Percentiles rank a stretch among this genome's conserved stretches.
These are phyloP conservation scores for Gillenia trifoliata DNA, from an alignment of 306 rosid species.

Conservation along the genomic window DNA sequence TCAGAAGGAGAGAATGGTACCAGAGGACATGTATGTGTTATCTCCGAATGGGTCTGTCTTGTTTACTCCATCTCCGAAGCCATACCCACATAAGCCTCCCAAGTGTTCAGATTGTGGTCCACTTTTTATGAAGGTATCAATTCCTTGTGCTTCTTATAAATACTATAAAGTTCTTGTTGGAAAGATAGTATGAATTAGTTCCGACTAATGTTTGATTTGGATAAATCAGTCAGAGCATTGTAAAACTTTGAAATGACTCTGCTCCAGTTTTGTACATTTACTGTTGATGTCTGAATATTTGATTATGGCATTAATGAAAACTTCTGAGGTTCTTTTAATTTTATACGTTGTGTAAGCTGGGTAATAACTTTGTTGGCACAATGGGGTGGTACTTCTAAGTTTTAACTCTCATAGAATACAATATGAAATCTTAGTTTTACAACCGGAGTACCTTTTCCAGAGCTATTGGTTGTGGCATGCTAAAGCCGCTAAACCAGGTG, in stretches of 20 bases:
- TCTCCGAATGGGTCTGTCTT: constrained; percentile 60
- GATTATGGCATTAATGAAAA: neutral
- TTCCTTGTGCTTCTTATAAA: constrained; percentile 7
- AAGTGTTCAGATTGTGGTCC: constrained; percentile 90
- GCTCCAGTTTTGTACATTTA: neutral
- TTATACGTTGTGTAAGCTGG: neutral
- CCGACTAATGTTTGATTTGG: constrained; percentile 7
- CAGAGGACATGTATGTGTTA: constrained; percentile 87
- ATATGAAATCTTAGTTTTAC: neutral
- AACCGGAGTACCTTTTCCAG: neutral
- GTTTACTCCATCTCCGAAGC: constrained; percentile 75
- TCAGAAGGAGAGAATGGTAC: constrained; percentile 93
- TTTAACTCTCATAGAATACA: neutral
- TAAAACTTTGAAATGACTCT: neutral
- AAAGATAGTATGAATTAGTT: neutral
- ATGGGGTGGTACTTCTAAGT: neutral
- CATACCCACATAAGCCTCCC: constrained; percentile 88
- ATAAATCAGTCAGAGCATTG: neutral
- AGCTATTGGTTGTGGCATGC: neutral
- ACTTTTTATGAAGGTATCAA: constrained; percentile 75
- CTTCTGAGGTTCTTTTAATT: neutral
- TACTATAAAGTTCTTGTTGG: neutral
- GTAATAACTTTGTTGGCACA: neutral
- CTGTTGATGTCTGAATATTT: neutral
- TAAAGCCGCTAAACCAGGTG: neutral